A percentile compares a stretch with the other conserved stretches of the same genome.
These are phyloP conservation scores for Xylaria sp. DNA, from an alignment of 2,329 filamentous ascomycete genomes.

Conservation along the genomic window DNA sequence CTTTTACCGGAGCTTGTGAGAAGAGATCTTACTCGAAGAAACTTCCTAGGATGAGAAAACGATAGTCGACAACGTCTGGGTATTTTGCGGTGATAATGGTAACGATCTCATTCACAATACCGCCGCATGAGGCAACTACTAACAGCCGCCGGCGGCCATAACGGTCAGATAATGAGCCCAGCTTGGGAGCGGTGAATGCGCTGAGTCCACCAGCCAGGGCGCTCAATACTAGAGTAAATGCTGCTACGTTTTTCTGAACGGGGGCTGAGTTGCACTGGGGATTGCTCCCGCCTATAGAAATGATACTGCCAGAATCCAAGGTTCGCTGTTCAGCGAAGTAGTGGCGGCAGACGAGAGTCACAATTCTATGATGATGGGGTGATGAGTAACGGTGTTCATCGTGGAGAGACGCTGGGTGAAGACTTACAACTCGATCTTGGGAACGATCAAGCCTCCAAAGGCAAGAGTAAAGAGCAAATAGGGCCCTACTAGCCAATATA, in stretches of 20 bases:
- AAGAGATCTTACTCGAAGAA: constrained; percentile 67
- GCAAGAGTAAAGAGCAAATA: constrained; percentile 85
- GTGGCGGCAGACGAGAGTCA: constrained; percentile 82
- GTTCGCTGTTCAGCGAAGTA: constrained; percentile 77
- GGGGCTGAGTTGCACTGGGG: constrained; percentile 82
- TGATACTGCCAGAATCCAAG: constrained; percentile 66
- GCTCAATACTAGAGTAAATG: constrained; percentile 80
- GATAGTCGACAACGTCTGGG: constrained; percentile 77
- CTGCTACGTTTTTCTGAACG: constrained; percentile 79
- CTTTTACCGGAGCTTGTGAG: not conserved
- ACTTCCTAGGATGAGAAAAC: constrained; percentile 80
- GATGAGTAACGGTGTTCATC: constrained; percentile 11
- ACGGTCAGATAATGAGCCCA: constrained; percentile 87
- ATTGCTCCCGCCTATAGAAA: constrained; percentile 75
- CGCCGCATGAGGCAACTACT: constrained; percentile 77
- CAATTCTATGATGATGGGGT: constrained; percentile 60
- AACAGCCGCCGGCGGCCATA: constrained; percentile 83
- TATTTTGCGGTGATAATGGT: constrained; percentile 82
- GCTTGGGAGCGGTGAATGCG: constrained; percentile 81
- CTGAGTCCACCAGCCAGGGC: constrained; percentile 80
- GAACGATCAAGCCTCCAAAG: constrained; percentile 86
- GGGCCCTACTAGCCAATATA: constrained; percentile 84
- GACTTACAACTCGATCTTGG: constrained; percentile 80
- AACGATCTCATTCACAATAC: constrained; percentile 77
- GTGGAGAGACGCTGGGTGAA: not conserved